These are phyloP conservation scores for Biscogniauxia marginata DNA, from an alignment of 2,329 filamentous ascomycete species.

Conservation along the genomic window DNA sequence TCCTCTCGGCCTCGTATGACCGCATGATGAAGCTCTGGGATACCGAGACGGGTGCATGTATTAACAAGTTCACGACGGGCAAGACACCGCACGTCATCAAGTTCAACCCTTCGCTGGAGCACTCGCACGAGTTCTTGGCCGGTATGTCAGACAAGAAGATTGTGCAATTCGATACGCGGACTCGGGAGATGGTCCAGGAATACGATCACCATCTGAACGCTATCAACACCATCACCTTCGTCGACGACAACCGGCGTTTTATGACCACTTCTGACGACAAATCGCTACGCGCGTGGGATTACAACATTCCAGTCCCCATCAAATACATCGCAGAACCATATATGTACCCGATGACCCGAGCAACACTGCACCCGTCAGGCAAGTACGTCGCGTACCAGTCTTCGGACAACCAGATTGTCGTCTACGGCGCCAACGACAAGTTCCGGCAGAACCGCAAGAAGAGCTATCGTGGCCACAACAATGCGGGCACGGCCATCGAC, in stretches of 20 bases:
- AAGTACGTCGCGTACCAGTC: slow-evolving; percentile 95
- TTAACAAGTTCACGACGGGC: slow-evolving; percentile 86
- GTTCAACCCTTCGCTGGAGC: slow-evolving; percentile 80
- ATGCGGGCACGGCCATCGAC: slow-evolving; percentile 89
- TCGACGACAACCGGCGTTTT: slow-evolving; percentile 91
- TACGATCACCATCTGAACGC: slow-evolving; percentile 98
- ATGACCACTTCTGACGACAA: slow-evolving; percentile 98
- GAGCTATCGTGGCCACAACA: slow-evolving; percentile 93
- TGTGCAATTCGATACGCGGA: slow-evolving; percentile 88
- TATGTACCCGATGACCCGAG: slow-evolving; percentile 94
- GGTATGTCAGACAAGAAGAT: slow-evolving; percentile 99
- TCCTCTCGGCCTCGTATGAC: slow-evolving; percentile 90
- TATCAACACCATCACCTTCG: slow-evolving; percentile 96
- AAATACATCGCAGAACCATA: slow-evolving; percentile 97
- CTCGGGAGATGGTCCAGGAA: slow-evolving; percentile 81
- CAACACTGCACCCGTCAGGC: slow-evolving; percentile 79
- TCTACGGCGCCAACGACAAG: slow-evolving; percentile 91
- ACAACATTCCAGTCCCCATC: slow-evolving; percentile 96
- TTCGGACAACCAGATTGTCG: slow-evolving; percentile 93
- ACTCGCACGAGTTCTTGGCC: slow-evolving; percentile 85
- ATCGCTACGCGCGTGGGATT: slow-evolving; percentile 94
- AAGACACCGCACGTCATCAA: slow-evolving; percentile 93
- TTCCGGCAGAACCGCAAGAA: slow-evolving; percentile 98
- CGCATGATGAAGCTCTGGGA: slow-evolving; percentile 98
- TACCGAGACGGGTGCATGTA: slow-evolving; percentile 87